These are phyloP conservation scores for Pseudogymnoascus sp. DNA, from an alignment of 2,329 filamentous ascomycete genomes.

Conservation along the genomic window DNA sequence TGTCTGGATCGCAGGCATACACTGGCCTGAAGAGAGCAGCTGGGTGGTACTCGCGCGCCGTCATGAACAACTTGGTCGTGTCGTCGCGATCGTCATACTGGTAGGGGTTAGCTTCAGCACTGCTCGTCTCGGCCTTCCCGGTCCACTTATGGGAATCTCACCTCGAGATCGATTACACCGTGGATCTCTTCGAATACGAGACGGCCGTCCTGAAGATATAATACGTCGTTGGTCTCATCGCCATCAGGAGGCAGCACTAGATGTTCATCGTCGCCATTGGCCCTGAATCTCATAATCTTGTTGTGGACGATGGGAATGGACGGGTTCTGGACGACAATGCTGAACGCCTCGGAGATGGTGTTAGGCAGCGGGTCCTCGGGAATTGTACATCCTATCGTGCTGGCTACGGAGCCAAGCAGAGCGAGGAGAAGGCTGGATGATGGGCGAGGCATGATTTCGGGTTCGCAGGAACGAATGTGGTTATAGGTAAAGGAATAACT, in stretches of 20 bases:
- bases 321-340: constrained; percentile 32
- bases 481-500: neutral
- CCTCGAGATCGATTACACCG: constrained; percentile 39
- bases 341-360: constrained; percentile 30
- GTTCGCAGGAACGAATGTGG: neutral
- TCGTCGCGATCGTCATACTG: constrained; percentile 37
- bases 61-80: constrained; percentile 42
- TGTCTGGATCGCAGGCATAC: constrained; percentile 36
- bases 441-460: neutral
- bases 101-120: neutral
- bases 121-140: neutral
- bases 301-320: constrained; percentile 32
- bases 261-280: constrained; percentile 34
- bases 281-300: constrained; percentile 32
- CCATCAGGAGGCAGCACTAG: constrained; percentile 33
- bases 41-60: constrained; percentile 34
- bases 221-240: constrained; percentile 30
- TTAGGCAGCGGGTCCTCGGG: constrained; percentile 27
- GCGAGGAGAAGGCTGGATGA: constrained; percentile 8
- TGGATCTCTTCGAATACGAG: constrained; percentile 28
- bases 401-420: constrained; percentile 20
- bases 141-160: constrained; percentile 18
- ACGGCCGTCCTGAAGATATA: constrained; percentile 31
- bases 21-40: constrained; percentile 34
- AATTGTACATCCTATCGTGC: constrained; percentile 26